Percentiles rank a stretch among this genome's conserved stretches.
phyloP scores from a whole-genome alignment of 768 basidiomycete genomes.

The Tulasnella sp. region DNA sequence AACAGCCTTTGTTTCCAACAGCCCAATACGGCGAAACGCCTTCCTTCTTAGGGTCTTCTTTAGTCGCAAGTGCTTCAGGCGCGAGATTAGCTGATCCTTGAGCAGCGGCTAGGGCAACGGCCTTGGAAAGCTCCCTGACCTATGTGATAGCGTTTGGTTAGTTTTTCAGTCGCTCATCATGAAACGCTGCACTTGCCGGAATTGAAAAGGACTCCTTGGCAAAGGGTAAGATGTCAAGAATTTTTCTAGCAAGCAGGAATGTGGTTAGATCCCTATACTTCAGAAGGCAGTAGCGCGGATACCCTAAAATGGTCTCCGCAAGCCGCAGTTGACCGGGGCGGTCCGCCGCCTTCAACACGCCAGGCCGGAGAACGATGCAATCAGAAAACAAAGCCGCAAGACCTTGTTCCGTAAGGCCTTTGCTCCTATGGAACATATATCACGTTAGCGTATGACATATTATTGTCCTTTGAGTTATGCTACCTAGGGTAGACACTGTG shows the following conservation, averaged over 20 bases:
- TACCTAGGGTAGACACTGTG: conserved; percentile 57
- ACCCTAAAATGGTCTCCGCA: conserved; percentile 48
- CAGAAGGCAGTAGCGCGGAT: conserved; percentile 31
- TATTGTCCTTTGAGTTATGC: not conserved
- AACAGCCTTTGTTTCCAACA: conserved; percentile 52
- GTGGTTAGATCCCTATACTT: not conserved
- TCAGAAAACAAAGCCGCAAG: conserved; percentile 65
- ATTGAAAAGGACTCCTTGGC: conserved; percentile 46
- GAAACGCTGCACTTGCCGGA: conserved; percentile 39
- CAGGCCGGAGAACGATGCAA: conserved; percentile 67
- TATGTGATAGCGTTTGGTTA: conserved; percentile 34
- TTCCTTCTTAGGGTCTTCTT: conserved; percentile 40
- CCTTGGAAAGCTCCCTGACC: conserved; percentile 53
- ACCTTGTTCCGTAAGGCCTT: conserved; percentile 68
- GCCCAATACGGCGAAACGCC: conserved; percentile 48
- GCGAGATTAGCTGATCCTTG: conserved; percentile 54
- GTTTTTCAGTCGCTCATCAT: conserved; percentile 23
- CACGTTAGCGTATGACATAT: not conserved
- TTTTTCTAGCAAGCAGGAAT: conserved; percentile 35
- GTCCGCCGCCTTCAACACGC: conserved; percentile 48
- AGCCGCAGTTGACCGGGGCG: conserved; percentile 43
- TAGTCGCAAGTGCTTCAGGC: conserved; percentile 44
- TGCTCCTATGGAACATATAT: conserved; percentile 49
- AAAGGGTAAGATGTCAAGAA: conserved; percentile 43
- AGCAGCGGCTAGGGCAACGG: conserved; percentile 52